phyloP scores from a whole-genome alignment of 345 rosid genomes.

The Clausena lansium region DNA sequence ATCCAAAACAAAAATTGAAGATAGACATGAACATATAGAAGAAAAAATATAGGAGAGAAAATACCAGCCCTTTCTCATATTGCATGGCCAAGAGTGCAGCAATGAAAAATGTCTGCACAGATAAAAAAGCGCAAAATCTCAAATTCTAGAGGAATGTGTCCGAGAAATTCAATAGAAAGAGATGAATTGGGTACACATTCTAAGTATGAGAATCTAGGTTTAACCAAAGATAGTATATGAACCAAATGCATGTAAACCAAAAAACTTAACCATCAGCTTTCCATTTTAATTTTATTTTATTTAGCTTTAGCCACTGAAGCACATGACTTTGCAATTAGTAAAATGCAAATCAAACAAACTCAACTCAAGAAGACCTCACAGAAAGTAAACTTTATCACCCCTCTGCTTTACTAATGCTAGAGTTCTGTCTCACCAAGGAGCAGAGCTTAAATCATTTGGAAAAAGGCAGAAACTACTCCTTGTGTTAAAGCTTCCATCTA shows the following conservation, averaged over 20 bases:
- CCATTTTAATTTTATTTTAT: neutral
- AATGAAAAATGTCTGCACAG: conserved; percentile 84
- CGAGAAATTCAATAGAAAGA: conserved; percentile 20
- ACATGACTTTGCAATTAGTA: neutral
- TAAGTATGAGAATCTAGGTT: neutral
- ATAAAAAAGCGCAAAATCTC: conserved; percentile 10
- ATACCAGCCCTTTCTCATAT: conserved; percentile 90
- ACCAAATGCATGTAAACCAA: neutral
- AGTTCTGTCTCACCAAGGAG: neutral
- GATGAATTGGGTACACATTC: neutral
- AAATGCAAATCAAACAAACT: neutral
- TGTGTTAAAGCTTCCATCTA: neutral
- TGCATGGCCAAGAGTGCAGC: conserved; percentile 99
- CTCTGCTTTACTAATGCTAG: neutral
- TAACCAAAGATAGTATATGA: neutral
- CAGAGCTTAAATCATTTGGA: neutral
- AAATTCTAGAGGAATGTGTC: neutral
- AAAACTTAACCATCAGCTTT: neutral
- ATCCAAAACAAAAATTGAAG: neutral
- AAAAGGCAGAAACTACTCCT: neutral
- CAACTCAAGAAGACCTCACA: neutral
- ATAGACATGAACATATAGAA: conserved; percentile 16
- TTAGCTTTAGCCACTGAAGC: neutral
- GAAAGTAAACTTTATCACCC: neutral
- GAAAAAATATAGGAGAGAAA: conserved; percentile 24